Base-by-base conservation (phyloP, 768 basidiomycete species). In the Chalciporus piperatus region DNA sequence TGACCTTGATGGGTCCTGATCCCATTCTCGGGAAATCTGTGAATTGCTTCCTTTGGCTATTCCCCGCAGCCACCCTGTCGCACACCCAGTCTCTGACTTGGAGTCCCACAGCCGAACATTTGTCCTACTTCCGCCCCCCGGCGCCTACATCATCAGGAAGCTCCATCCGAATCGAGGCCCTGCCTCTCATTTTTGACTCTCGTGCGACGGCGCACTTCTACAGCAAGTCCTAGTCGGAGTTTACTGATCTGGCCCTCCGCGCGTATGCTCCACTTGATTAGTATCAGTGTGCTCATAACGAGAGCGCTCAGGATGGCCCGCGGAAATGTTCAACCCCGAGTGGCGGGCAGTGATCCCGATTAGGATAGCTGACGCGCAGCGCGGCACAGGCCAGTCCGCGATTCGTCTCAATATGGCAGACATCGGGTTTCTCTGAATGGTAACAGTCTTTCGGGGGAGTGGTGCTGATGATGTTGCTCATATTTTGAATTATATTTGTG, bases 201-300 rank as follows among this genome's bases (percentile, higher is more conserved):
- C 35, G 35, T 37, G 35, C n/a, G 37, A 17, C 32, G 28, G 47
- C 45, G 25, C 7, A 6, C 2, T 27, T 30, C 9, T 57, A 69
- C 65, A 69, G 64, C 67, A 66, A 59, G 42, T 41, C 14, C 8
- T n/a, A 37, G 35, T 37, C n/a, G 39, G 35, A 16, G 3, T 17
- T 20, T 39, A 35, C 45, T 51, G 45, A 54, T 49, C 41, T 17
- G 19, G 12, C 1, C 19, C 30, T 46, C 22, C 52, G 32, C 49
- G 48, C 51, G 35, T 55, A 54, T 38, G 10, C 8, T 20, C 33
- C 27, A 9, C 33, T 14, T 37, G 5, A 37, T 3, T 37, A 9
- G 6, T n/a, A 25, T 13, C 23, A 20, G 28, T 51, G 51, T 55
- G 54, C 17, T 55, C 47, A 55, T 44, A 52, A 41, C 45, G 42